A percentile compares a stretch with the other conserved stretches of the same genome.
Evolutionary conservation across 352 stramenopile species (phyloP).

Genomic region (Phytophthora tentaculata): DNA sequence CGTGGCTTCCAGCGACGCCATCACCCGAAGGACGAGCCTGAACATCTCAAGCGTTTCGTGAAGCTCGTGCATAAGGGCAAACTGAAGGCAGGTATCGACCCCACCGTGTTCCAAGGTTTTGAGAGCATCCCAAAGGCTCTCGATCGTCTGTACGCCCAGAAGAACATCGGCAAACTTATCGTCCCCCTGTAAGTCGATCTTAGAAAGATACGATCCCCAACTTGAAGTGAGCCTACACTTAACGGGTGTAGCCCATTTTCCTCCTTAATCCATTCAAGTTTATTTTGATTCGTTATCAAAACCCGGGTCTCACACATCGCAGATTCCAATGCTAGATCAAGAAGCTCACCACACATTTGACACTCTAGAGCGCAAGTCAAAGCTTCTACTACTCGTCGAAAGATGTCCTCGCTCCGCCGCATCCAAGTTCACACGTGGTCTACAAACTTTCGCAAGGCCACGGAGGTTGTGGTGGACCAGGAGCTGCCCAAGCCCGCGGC

Average conservation of each 20-base stretch:
- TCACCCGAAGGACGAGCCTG: background rate
- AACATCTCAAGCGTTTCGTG: background rate
- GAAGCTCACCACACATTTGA: constrained; percentile 14
- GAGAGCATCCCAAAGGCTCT: background rate
- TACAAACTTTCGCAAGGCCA: constrained; percentile 51
- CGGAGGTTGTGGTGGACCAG: constrained; percentile 39
- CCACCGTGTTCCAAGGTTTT: background rate
- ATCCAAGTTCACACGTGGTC: constrained; percentile 51
- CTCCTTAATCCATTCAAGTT: background rate
- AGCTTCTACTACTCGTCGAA: no score
- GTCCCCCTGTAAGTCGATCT: background rate
- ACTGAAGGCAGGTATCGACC: background rate
- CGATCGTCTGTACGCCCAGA: background rate
- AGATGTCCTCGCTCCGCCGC: constrained; percentile 40
- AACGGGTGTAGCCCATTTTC: no score
- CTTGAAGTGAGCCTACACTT: background rate
- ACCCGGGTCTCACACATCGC: constrained; percentile 24
- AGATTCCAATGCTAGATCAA: constrained; percentile 2
- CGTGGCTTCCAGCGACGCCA: background rate
- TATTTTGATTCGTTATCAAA: constrained; percentile 24
- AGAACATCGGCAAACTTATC: constrained; percentile 1
- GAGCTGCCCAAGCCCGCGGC: constrained; percentile 34
- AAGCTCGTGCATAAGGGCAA: background rate
- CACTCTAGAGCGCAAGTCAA: background rate
- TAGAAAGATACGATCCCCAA: no score